Evolutionary conservation across 495 filamentous ascomycete species (phyloP), one percentile per base, ranked within the genome.

Genomic region (Neurospora sp.): DNA sequence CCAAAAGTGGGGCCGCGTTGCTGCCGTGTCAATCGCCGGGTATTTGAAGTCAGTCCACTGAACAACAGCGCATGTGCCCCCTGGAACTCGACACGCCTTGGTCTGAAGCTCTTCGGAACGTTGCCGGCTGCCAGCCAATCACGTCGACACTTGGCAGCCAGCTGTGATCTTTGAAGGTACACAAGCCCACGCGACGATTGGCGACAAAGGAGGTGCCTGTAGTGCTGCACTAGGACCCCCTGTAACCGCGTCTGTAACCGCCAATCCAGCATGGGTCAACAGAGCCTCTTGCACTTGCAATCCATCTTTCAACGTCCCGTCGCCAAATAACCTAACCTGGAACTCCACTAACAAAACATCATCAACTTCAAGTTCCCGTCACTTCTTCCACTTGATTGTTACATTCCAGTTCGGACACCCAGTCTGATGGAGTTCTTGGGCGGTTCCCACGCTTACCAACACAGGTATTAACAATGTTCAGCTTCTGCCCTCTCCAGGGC

Each of bases 401-500:
- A 70, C 35, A 70, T 42, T 42, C 39, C 69, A 40, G 20, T 27
- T 48, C 20, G 22, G 35, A 38, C 42, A 53, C 40, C 70, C 70
- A 61, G 27, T 20, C 44, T 46, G 53, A 72, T 72, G 75, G 75
- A 71, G 75, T 76, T 37, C 16, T 16, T 16, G 12, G 31, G 20
- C 69, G 3, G 41, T 71, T 37, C 37, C 69, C 59, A 61, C 22
- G 27, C 27, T 61, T 61, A 61, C 53, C 53, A 61, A 8, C 27
- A 35, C 53, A 59, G 48, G 48, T 59, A 59, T 20, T 41, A 66
- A 70, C 73, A 66, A 99, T 99, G 96, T 97, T 99, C 84, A 97
- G 89, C 73, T 98, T 98, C 83, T 96, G 91, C 74, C 90, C 96
- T 20, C 83, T 99, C 66, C 91, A 96, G 53, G 96, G 96, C 76